Conservation (phyloP, 805 yeast genomes). For the Lipomyces oligophaga region DNA sequence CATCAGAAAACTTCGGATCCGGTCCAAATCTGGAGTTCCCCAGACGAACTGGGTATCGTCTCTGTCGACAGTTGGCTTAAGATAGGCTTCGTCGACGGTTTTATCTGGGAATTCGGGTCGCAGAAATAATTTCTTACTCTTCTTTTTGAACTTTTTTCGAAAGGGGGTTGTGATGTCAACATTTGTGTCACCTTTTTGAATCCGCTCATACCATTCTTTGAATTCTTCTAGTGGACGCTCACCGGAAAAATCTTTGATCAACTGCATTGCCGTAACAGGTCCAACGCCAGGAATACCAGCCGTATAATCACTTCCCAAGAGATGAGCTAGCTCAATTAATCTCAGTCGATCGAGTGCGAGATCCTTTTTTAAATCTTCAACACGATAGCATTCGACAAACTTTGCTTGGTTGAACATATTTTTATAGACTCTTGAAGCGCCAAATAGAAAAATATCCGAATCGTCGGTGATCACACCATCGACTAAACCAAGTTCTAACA, state of each 20-base stretch:
- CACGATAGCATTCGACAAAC: constrained; percentile 79
- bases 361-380: constrained; percentile 53
- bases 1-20: constrained; percentile 65
- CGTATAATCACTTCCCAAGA: constrained; percentile 93
- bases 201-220: constrained; percentile 56
- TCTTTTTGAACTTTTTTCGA: constrained; percentile 54
- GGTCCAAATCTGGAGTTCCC: constrained; percentile 87
- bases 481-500: constrained; percentile 63
- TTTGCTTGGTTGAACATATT: constrained; percentile 93
- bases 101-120: constrained; percentile 67
- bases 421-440: constrained; percentile 75
- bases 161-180: constrained; percentile 49
- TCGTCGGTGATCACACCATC: constrained; percentile 97
- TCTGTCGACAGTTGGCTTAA: constrained; percentile 75
- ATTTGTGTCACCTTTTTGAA: constrained; percentile 37
- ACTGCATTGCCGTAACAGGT: constrained; percentile 87
- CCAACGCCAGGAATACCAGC: constrained; percentile 92
- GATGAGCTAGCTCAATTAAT: constrained; percentile 74
- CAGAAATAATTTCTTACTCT: constrained; percentile 53
- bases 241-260: constrained; percentile 73
- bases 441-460: constrained; percentile 92
- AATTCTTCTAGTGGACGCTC: constrained; percentile 43
- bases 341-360: constrained; percentile 61
- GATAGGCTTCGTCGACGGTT: constrained; percentile 68
- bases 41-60: constrained; percentile 77